Evolutionary conservation across 345 rosid genomes (phyloP), one percentile per base, ranked within the genome.

Genomic region (Bruguiera parviflora): DNA sequence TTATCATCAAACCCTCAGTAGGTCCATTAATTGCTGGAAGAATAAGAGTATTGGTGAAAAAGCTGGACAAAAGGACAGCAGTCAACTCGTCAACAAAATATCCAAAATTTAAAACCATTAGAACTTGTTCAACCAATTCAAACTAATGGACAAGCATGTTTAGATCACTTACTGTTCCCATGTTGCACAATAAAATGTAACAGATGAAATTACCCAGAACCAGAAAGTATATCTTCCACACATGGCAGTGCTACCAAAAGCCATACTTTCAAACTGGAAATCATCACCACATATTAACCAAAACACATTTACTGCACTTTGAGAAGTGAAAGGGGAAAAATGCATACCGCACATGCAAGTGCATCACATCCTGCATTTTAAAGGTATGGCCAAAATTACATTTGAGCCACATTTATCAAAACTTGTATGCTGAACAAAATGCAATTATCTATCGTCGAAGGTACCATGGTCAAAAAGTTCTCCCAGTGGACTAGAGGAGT

Each of bases 1-100:
- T 92, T 75, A 96, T 75, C 69, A 93, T 88, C 77, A 96, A 90
- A 53, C 99, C 99, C 79, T 92, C 99, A 3, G 97, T 96, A 47
- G 99, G 97, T 73, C 99, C 99, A 79, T 96, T 96, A 57, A 96
- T 69, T 69, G 83, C 97, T 1, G 99, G 99, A 75, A 92, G 97
- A 70, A 83, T 87, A 74, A 96, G 99, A 5, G 91, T 88, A 68
- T 92, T 86, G 85, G 96, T 90, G 58, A 96, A 96, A 62, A 77
- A 96, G 85, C 99, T 95, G 87, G 71, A 84, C 18, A 43, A 61
- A 52, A 19, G 65, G 39, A 63, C 65, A 70, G 61, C 35, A 43
- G 49, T 15, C 49, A 71, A 56, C 46, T 27, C 21, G 68, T 43
- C 39, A 28, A 31, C 11, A 65, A 63, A 58, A 72, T 21, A 53